phyloP scores from a whole-genome alignment of 2,329 filamentous ascomycete genomes.

The Colletotrichum sidae region DNA sequence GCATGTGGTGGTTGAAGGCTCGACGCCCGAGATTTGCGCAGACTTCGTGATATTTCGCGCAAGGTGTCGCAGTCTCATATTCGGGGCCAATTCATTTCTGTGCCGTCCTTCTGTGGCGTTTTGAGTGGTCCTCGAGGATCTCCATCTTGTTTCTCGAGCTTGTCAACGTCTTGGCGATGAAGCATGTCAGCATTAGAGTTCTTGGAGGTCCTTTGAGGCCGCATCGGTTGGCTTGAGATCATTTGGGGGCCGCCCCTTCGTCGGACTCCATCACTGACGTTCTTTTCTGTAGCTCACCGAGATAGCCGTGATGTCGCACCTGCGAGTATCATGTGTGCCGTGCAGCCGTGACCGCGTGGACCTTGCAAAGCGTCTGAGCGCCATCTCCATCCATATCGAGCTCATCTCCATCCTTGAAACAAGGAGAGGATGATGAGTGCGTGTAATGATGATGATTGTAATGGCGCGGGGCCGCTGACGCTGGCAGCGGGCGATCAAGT shows the following conservation, averaged over 20 bases:
- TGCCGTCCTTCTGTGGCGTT: slow-evolving; percentile 7
- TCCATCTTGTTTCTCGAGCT: slow-evolving; percentile 1
- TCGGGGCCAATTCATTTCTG: slow-evolving; percentile 11
- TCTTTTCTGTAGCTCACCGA: slow-evolving; percentile 1
- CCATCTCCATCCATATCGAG: slow-evolving; percentile 9
- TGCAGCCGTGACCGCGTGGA: slow-evolving; percentile 1
- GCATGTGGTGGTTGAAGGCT: too few species aligned
- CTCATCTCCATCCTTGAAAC: slow-evolving; percentile 28
- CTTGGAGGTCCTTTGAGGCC: neutral
- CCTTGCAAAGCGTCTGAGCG: neutral
- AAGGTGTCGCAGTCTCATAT: neutral
- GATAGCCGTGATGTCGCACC: slow-evolving; percentile 6
- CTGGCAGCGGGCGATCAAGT: slow-evolving; percentile 1
- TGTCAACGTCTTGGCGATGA: slow-evolving; percentile 17
- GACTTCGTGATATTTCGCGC: slow-evolving; percentile 18
- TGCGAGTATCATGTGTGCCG: neutral
- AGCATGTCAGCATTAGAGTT: neutral
- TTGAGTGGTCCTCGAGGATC: neutral
- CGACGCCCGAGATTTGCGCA: slow-evolving; percentile 20
- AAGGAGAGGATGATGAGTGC: slow-evolving; percentile 4
- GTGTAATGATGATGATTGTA: slow-evolving; percentile 4
- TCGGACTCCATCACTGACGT: too few species aligned
- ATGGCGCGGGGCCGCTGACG: slow-evolving; percentile 14
- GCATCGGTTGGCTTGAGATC: neutral
- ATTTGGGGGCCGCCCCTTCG: neutral